Evolutionary conservation across 1,284 basidiomycete genomes (phyloP).

Genomic region (Cryptococcus amylolentus): DNA sequence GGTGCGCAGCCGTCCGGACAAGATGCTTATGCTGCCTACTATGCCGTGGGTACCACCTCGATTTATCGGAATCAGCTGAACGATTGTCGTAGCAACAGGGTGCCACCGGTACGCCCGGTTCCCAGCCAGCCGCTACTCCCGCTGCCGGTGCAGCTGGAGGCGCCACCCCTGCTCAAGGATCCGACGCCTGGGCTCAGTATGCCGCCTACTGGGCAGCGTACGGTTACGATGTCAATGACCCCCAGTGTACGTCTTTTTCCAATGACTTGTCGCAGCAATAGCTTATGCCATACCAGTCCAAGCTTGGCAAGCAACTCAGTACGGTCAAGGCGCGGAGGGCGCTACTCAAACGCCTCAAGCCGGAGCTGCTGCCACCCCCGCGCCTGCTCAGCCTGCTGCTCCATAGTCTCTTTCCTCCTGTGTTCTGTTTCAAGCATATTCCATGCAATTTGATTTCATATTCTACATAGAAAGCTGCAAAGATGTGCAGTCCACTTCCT

Average conservation of each 20-base stretch:
- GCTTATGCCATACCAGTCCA: slow-evolving; percentile 26
- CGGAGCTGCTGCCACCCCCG: slow-evolving; percentile 7
- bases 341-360: slow-evolving; percentile 2
- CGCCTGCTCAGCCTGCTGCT: not conserved
- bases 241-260: slow-evolving; percentile 41
- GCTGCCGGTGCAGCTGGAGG: slow-evolving; percentile 42
- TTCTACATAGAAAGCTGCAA: not conserved
- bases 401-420: not conserved
- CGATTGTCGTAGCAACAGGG: slow-evolving; percentile 21
- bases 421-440: not conserved
- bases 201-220: slow-evolving; percentile 63
- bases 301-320: slow-evolving; percentile 46
- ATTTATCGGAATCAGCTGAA: not conserved
- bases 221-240: slow-evolving; percentile 77
- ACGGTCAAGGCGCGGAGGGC: slow-evolving; percentile 19
- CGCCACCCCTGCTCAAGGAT: slow-evolving; percentile 45
- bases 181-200: slow-evolving; percentile 49
- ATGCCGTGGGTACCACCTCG: slow-evolving; percentile 21
- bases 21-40: slow-evolving; percentile 29
- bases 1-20: slow-evolving; percentile 18
- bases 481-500: slow-evolving; percentile 12
- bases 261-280: not conserved
- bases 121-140: slow-evolving; percentile 42
- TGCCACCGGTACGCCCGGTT: slow-evolving; percentile 17
- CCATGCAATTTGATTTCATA: slow-evolving; percentile 1